Evolutionary conservation across 768 basidiomycete species (phyloP).

Genomic region (Boletus vermiculosoides): DNA sequence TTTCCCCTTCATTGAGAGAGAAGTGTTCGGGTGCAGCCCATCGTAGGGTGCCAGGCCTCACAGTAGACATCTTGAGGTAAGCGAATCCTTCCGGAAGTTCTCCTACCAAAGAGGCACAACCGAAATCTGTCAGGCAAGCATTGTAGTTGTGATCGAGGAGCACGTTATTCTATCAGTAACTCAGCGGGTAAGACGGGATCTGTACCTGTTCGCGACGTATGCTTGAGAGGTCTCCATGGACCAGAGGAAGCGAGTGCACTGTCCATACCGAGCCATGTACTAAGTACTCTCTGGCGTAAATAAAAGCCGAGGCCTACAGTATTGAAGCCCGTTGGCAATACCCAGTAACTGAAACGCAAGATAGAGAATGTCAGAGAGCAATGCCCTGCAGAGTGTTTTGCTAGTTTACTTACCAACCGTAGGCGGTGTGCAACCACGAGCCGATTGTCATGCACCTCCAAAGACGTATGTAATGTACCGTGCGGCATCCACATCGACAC

Average conservation of each 20-base stretch:
- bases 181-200: neutral
- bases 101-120: conserved; percentile 9
- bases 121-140: conserved; percentile 10
- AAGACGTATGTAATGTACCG: conserved; percentile 3
- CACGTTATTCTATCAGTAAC: conserved; percentile 5
- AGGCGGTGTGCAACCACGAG: conserved; percentile 3
- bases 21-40: too few species aligned
- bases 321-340: conserved; percentile 8
- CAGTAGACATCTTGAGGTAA: too few species aligned
- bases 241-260: conserved; percentile 13
- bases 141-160: conserved; percentile 8
- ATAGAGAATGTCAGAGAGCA: neutral
- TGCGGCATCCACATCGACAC: conserved; percentile 12
- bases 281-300: neutral
- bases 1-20: too few species aligned
- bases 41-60: too few species aligned
- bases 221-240: too few species aligned
- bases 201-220: too few species aligned
- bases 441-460: neutral
- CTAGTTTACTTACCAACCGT: neutral
- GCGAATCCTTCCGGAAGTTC: neutral
- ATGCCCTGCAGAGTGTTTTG: too few species aligned
- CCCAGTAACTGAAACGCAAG: neutral
- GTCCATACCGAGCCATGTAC: neutral
- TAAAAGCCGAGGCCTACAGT: neutral